Conservation (phyloP, 2,329 filamentous ascomycete genomes). For the Dactylellina cionopaga region DNA sequence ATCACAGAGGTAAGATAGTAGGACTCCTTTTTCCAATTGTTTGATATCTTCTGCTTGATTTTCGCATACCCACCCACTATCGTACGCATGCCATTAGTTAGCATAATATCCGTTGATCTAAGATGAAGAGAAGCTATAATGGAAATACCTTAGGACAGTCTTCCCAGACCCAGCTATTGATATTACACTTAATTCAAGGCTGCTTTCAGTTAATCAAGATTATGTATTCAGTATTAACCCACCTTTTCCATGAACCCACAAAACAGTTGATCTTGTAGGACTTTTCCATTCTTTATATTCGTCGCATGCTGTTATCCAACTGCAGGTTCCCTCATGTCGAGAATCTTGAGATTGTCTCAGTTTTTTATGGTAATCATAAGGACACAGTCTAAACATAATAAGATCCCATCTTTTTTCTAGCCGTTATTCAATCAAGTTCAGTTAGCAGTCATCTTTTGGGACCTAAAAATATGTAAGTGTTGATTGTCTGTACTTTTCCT, state of each 20-base stretch:
- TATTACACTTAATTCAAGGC: no score
- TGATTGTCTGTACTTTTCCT: slow-evolving; percentile 13
- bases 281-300: slow-evolving; percentile 6
- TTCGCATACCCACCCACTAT: slow-evolving; percentile 34
- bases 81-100: no score
- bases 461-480: neutral
- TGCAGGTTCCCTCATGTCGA: slow-evolving; percentile 18
- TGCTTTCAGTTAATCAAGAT: neutral
- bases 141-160: slow-evolving; percentile 51
- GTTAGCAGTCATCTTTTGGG: no score
- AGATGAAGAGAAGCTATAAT: neutral
- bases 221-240: neutral
- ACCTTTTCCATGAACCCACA: slow-evolving; percentile 46
- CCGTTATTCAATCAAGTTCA: no score
- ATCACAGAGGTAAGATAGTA: slow-evolving; percentile 52
- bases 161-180: slow-evolving; percentile 52
- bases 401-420: slow-evolving; percentile 26
- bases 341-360: slow-evolving; percentile 5
- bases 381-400: slow-evolving; percentile 16
- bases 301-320: slow-evolving; percentile 5
- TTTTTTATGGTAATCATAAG: slow-evolving; percentile 30
- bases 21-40: neutral
- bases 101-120: no score
- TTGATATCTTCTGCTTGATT: neutral
- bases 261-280: neutral